Evolutionary conservation across 306 rosid species (phyloP), one percentile per base, ranked within the genome.

Genomic region (Vigna trinervia): DNA sequence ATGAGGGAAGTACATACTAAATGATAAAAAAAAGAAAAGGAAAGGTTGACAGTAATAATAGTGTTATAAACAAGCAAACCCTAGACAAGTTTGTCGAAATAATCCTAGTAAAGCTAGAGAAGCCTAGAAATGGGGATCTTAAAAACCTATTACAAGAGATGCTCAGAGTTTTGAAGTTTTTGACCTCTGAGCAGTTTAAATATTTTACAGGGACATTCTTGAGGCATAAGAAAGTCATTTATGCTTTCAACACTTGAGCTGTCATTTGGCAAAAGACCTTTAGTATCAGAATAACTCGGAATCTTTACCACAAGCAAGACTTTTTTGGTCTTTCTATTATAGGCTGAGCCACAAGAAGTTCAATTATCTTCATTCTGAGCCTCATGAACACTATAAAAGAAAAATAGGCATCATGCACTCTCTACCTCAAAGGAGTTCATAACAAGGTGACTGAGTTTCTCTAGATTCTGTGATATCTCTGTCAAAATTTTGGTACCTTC

Each of bases 401-500:
- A 20, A 65, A 65, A 19, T 12, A 4, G 32, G 5, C 52, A 39
- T 65, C 71, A 41, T 11, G 52, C 52, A 23, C 19, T 74, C 51
- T 47, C 75, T 36, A 57, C 80, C 69, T 77, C 70, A 28, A 54
- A n/a, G 41, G 81, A 74, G 22, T 74, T 57, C 69, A 43, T 69
- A 39, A 88, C 85, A 58, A 82, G 78, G 26, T 82, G 84, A 61
- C 78, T 79, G 46, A 88, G 88, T 75, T 82, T 87, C 82, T 79
- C 71, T 75, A 90, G 69, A 76, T 83, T 85, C 54, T 84, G 78
- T 58, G 87, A 83, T 76, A 84, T 81, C 79, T 77, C 87, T 53
- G 83, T 77, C 84, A 90, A 85, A 75, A 82, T 60, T 66, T 76
- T 74, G 36, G 86, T 75, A 68, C 85, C 91, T 80, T 88, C 93